Base-by-base conservation (phyloP, 192 early-diverging fungal genomes). In the Coemansia sp. region DNA sequence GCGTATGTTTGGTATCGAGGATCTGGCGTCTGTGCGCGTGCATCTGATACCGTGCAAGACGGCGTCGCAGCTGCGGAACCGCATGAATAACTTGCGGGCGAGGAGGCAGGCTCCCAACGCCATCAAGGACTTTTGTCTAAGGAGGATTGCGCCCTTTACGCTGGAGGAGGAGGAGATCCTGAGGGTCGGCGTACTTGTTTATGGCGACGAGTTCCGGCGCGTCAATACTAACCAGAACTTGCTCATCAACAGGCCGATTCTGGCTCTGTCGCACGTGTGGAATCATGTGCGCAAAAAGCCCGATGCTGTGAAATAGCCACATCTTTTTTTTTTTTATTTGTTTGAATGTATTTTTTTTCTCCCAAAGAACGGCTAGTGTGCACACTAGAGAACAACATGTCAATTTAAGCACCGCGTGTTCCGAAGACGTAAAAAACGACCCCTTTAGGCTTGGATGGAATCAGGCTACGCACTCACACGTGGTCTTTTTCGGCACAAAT, bases 21-120 rank as follows among this genome's bases (percentile, higher is more conserved):
- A 86, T 39, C 60, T 74, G 24, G 70, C 69, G 5, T 75, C 78
- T 12, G 78, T 86, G 34, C 79, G 78, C 10, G 83, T 67, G 43
- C 81, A 86, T 37, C 49, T 82, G 55, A 52, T 86, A 63, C 84
- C 84, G 2, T 82, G 79, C 63, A 86, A 84, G 67, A 82, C 84
- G 0, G 80, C 70, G 27, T 60, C 71, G 67, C 84, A 86, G 76
- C 44, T 86, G 53, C 70, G 80, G n/a, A 84, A 79, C 55, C 75
- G 84, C 22, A 70, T 80, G 53, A 78, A 74, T 27, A 86, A 86
- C 58, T 58, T 78, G 59, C 70, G 74, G 29, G 73, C 78, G 0
- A 65, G 84, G 3, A 50, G 79, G 38, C 68, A 69, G 3, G 67
- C 69, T 2, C 49, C 65, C 13, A 86, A 84, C 50, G 64, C 78